Evolutionary conservation across 495 filamentous ascomycete genomes (phyloP), one percentile per base, ranked within the genome.

Genomic region (Penicillium angulare): DNA sequence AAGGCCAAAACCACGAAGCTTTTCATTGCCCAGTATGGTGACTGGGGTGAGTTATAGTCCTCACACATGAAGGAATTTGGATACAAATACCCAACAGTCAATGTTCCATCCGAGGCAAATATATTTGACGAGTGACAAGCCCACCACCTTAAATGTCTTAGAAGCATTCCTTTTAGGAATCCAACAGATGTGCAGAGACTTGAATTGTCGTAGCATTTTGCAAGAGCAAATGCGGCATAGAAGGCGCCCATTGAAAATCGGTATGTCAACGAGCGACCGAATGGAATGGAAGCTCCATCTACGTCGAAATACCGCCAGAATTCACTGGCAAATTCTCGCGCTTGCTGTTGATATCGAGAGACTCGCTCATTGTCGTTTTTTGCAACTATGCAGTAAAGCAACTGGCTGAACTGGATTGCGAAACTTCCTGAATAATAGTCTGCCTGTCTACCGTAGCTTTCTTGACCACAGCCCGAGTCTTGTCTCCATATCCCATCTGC

Each of bases 41-140:
- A 79, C 13, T 77, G 84, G 0, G 86, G 85, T 20, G 80, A 84
- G 66, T 88, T 90, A 71, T 89, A 89, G 56, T 86, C 85, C 70
- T 90, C 84, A n/a, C 81, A 77, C 52, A 86, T 72, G 66, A 85
- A 88, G 78, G 84, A 86, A 61, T 87, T 89, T 10, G 85, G 86
- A 61, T 87, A 90, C 0, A 77, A 79, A 55, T 87, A 89, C 51
- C 86, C 86, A 50, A 90, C 82, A 5, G 81, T 86, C 46, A 88
- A 69, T 24, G 84, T 87, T 13, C 85, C 86, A 41, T 82, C 81
- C 9, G 17, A n/a, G 35, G 45, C 43, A 47, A 61, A 61, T 0
- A 61, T 54, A 2, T 84, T 62, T 22, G 78, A 78, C 75, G 85
- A 86, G 36, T 88, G 86, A 50, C 81, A 71, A 60, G 82, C 80